These are phyloP conservation scores for Exophiala oligosperma DNA, from an alignment of 2,329 filamentous ascomycete genomes.

Conservation along the genomic window DNA sequence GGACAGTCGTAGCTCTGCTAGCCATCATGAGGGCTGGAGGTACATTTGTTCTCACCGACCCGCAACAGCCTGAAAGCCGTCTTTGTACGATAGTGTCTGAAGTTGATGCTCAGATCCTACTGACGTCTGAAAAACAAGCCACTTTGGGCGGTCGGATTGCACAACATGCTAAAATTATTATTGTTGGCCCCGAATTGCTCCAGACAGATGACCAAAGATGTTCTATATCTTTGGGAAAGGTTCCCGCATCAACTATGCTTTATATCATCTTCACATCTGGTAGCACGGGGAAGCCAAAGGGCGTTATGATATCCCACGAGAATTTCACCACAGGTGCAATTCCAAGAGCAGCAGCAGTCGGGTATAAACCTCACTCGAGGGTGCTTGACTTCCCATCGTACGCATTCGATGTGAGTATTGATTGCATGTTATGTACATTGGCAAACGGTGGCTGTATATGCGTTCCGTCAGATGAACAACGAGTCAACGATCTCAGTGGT, in stretches of 20 bases:
- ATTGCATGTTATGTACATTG: conserved; percentile 57
- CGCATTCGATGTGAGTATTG: conserved; percentile 55
- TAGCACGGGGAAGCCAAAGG: conserved; percentile 58
- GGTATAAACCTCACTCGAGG: conserved; percentile 51
- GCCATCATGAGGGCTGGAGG: conserved; percentile 44
- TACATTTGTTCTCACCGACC: conserved; percentile 42
- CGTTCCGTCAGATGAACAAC: conserved; percentile 54
- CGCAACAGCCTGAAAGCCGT: conserved; percentile 39
- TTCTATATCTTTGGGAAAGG: background rate
- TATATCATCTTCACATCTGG: conserved; percentile 64
- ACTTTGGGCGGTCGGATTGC: background rate
- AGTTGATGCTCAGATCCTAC: conserved; percentile 34
- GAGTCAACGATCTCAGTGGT: conserved; percentile 51
- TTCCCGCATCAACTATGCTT: background rate
- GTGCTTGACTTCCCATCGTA: conserved; percentile 61
- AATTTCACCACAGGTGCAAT: conserved; percentile 57
- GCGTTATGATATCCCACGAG: conserved; percentile 62
- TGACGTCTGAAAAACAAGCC: conserved; percentile 18
- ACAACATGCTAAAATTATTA: background rate
- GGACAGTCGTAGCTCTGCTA: conserved; percentile 41
- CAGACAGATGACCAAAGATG: background rate
- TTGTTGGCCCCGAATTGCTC: background rate
- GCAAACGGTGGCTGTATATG: conserved; percentile 61
- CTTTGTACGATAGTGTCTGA: conserved; percentile 37
- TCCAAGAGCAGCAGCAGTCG: conserved; percentile 51